Percentiles rank a stretch among this genome's conserved stretches.
Evolutionary conservation across 306 rosid genomes (phyloP).

Genomic region (Vigna reflexopilosa): DNA sequence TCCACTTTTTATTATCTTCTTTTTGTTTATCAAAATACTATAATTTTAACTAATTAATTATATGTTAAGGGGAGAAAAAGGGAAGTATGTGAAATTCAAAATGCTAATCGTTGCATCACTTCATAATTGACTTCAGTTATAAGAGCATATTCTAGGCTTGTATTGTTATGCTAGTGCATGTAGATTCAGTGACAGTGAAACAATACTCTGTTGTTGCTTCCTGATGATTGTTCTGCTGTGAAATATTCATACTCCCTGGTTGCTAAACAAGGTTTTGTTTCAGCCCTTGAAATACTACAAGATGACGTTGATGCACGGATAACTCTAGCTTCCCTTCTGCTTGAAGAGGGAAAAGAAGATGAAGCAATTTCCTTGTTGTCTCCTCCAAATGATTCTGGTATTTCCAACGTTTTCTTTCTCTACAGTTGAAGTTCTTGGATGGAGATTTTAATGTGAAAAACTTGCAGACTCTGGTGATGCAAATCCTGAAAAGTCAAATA

Average conservation of each 20-base stretch:
- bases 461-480: constrained; percentile 63
- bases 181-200: constrained; percentile 28
- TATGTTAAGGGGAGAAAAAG: background rate
- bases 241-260: constrained; percentile 24
- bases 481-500: constrained; percentile 59
- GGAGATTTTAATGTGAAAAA: constrained; percentile 28
- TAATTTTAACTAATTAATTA: background rate
- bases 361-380: constrained; percentile 82
- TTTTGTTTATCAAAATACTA: background rate
- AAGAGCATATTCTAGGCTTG: constrained; percentile 17
- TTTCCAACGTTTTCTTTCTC: constrained; percentile 40
- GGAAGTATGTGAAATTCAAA: constrained; percentile 11
- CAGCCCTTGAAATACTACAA: constrained; percentile 69
- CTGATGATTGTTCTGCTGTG: constrained; percentile 35
- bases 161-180: constrained; percentile 14
- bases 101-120: background rate
- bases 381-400: constrained; percentile 71
- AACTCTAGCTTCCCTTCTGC: constrained; percentile 81
- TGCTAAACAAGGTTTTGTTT: constrained; percentile 46
- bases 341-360: constrained; percentile 77
- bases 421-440: constrained; percentile 32
- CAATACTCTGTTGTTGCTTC: constrained; percentile 14
- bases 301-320: constrained; percentile 78
- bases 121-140: constrained; percentile 3
- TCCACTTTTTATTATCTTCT: background rate